Conservation (phyloP, 306 rosid species). For the Cicer chorassanicum region DNA sequence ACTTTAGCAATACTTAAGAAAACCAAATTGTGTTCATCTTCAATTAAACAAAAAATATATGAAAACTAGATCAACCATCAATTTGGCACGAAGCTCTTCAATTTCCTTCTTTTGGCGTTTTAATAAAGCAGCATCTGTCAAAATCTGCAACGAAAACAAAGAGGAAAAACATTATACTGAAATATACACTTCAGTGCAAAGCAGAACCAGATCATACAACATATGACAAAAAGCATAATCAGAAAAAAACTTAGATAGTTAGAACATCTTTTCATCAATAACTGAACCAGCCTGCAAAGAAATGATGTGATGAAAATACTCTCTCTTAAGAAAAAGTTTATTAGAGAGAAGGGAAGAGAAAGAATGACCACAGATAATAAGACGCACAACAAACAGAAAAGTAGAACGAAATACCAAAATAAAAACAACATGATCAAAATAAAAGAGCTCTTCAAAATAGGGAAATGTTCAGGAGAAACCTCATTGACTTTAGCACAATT, state of each 20-base stretch:
- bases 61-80: slow-evolving; percentile 67
- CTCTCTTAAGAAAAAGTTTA: slow-evolving; percentile 2
- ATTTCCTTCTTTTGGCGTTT: slow-evolving; percentile 96
- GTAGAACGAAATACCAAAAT: slow-evolving; percentile 16
- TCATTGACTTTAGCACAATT: slow-evolving; percentile 95
- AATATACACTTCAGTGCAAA: slow-evolving; percentile 30
- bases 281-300: slow-evolving; percentile 20
- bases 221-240: slow-evolving; percentile 29
- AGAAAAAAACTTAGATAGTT: not conserved
- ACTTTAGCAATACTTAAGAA: slow-evolving; percentile 12
- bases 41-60: slow-evolving; percentile 14
- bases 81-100: slow-evolving; percentile 89
- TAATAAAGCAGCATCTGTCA: slow-evolving; percentile 97
- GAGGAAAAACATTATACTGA: slow-evolving; percentile 34
- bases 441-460: slow-evolving; percentile 24
- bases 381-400: slow-evolving; percentile 33
- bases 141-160: slow-evolving; percentile 62
- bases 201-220: slow-evolving; percentile 38
- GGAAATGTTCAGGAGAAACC: slow-evolving; percentile 58
- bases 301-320: slow-evolving; percentile 30
- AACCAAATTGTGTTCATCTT: slow-evolving; percentile 18
- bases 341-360: slow-evolving; percentile 1
- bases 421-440: slow-evolving; percentile 18
- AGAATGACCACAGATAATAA: not conserved
- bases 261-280: slow-evolving; percentile 22